Conservation (phyloP, 1,284 basidiomycete species). For the Rhodotorula sp. region DNA sequence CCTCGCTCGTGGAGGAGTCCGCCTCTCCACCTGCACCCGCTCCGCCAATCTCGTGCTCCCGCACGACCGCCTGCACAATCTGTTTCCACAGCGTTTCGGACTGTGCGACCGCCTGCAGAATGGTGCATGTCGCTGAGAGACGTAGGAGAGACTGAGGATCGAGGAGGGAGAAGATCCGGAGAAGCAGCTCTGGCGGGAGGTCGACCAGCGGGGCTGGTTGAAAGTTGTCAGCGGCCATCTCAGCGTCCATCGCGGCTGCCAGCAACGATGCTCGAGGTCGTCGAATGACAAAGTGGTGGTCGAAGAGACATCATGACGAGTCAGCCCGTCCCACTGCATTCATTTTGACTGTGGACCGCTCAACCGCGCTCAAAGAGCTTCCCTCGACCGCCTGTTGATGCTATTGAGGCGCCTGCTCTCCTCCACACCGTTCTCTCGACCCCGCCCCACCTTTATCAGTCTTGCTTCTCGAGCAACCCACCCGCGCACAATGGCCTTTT, state of each 20-base stretch:
- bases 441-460: neutral
- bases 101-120: constrained; percentile 5
- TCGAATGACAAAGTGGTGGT: too few species aligned
- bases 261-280: too few species aligned
- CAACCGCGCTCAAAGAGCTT: too few species aligned
- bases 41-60: neutral
- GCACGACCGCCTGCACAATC: constrained; percentile 8
- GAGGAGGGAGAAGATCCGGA: constrained; percentile 17
- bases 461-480: neutral
- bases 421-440: neutral
- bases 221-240: too few species aligned
- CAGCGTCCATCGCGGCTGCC: neutral
- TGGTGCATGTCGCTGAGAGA: neutral
- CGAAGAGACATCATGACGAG: neutral
- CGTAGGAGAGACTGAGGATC: constrained; percentile 27
- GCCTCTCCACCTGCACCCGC: neutral
- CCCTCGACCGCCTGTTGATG: too few species aligned
- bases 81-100: constrained; percentile 18
- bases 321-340: neutral
- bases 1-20: neutral
- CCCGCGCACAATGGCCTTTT: neutral
- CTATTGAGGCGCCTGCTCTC: too few species aligned
- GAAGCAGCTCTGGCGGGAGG: constrained; percentile 33
- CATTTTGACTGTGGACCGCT: neutral
- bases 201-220: neutral